These are phyloP conservation scores for Hypomyces rosellus DNA, from an alignment of 2,329 filamentous ascomycete species.

Conservation along the genomic window DNA sequence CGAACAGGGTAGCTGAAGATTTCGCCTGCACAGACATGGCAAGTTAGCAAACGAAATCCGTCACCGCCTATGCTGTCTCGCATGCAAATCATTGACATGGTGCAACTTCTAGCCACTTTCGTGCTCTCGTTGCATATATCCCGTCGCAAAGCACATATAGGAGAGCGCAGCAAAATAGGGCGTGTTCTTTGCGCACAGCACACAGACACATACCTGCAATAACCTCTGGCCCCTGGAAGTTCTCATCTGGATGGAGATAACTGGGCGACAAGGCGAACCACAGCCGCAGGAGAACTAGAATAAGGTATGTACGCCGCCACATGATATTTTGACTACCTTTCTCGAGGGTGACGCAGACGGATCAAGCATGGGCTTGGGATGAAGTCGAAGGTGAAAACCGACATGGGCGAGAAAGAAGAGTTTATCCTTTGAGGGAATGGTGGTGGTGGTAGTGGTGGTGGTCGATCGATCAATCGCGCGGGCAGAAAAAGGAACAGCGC, in stretches of 20 bases:
- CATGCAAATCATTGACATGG: too few relatives aligned
- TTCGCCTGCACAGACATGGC: conserved; percentile 53
- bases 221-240: conserved; percentile 96
- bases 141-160: too few relatives aligned
- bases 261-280: conserved; percentile 93
- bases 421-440: not conserved
- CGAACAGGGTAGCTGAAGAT: conserved; percentile 89
- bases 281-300: conserved; percentile 78
- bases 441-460: conserved; percentile 4
- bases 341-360: conserved; percentile 13
- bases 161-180: too few relatives aligned
- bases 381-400: conserved; percentile 1
- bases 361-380: conserved; percentile 22
- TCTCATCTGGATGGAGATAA: conserved; percentile 97
- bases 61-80: too few relatives aligned
- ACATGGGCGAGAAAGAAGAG: conserved; percentile 15
- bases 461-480: not conserved
- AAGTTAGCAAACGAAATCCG: conserved; percentile 1
- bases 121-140: too few relatives aligned
- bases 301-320: conserved; percentile 86
- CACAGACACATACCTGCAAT: conserved; percentile 68
- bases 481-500: not conserved
- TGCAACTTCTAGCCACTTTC: too few relatives aligned
- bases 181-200: too few relatives aligned
- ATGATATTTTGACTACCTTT: conserved; percentile 42